Evolutionary conservation across 148 eudicot genomes (phyloP).

Genomic region (Cornus kousa): DNA sequence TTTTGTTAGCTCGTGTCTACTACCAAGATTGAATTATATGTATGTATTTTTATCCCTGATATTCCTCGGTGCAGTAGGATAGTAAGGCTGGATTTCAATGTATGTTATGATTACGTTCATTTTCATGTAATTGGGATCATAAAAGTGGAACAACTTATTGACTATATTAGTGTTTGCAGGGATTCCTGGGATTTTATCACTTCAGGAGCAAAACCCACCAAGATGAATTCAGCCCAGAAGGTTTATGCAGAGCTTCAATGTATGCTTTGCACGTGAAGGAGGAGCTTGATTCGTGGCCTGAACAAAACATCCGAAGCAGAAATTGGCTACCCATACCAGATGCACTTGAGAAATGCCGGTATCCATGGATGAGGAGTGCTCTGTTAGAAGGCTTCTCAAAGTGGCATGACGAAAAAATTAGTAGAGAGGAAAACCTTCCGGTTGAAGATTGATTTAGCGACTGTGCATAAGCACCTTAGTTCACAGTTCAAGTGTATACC

Average conservation of each 20-base stretch:
- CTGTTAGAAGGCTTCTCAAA: slow-evolving; percentile 44
- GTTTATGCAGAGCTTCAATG: slow-evolving; percentile 56
- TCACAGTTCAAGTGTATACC: not conserved
- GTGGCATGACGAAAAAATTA: slow-evolving; percentile 37
- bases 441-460: slow-evolving; percentile 20
- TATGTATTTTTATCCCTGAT: not conserved
- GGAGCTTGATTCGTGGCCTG: slow-evolving; percentile 60
- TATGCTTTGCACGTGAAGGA: slow-evolving; percentile 56
- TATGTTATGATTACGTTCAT: not conserved
- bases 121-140: not conserved
- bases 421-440: slow-evolving; percentile 1
- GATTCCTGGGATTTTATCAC: slow-evolving; percentile 39
- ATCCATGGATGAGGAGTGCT: slow-evolving; percentile 62
- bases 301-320: slow-evolving; percentile 45
- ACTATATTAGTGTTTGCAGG: slow-evolving; percentile 22
- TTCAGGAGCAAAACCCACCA: slow-evolving; percentile 58
- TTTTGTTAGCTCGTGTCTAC: not conserved
- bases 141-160: not conserved
- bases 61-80: not conserved
- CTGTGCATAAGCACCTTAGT: slow-evolving; percentile 8
- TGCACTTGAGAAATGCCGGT: slow-evolving; percentile 48
- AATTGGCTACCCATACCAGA: slow-evolving; percentile 45
- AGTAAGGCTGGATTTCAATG: not conserved
- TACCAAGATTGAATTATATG: not conserved
- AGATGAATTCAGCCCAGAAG: slow-evolving; percentile 50